Base-by-base conservation (phyloP, 2,329 filamentous ascomycete genomes). In the Emericellopsis atlantica region DNA sequence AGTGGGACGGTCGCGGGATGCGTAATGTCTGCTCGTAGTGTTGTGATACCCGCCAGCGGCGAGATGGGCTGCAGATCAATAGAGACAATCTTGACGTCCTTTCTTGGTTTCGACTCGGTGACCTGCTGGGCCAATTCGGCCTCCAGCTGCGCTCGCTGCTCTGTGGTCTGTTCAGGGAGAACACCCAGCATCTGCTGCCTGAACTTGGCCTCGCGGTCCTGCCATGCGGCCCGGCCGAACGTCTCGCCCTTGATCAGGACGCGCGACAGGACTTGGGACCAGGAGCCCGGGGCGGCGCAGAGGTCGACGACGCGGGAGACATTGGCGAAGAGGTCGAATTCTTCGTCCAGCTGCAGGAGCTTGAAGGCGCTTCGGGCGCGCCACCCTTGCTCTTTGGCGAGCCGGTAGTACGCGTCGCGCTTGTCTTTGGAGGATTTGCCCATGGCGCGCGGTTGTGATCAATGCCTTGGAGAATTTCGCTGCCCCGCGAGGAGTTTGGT, bases 361-460 rank as follows among this genome's bases (percentile, higher is more conserved):
- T 98, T 98, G 69, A 95, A 98, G 8, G 92, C 92, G 49, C 88
- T 95, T 43, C 92, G 77, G 23, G 92, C 92, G 31, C 92, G 84
- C 90, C 92, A 98, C 48, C 93, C 93, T 69, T 98, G 92, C 62
- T 98, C 92, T 65, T 98, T 98, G 15, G 92, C 92, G 8, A 98
- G 83, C 41, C 92, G 79, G 57, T 98, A 98, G 65, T 98, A 98
- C 36, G 89, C 89, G 60, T 98, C 92, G 40, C 92, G 84, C 66
- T 98, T 98, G 58, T 98, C 92, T 63, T 98, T 98, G 37, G 90
- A 96, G 2, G 92, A 95, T 60, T 96, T 96, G 2, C 89, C 89
- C 89, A 95, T 94, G 24, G 36, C 62, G 32, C n/a, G n/a, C 5
- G 32, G n/a, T 12, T 15, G 32, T n/a, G n/a, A 14, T 9, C 9